Percentiles rank a stretch among this genome's conserved stretches.
Evolutionary conservation across 2,329 filamentous ascomycete species (phyloP).

Genomic region (Kalaharituber pfeilii): DNA sequence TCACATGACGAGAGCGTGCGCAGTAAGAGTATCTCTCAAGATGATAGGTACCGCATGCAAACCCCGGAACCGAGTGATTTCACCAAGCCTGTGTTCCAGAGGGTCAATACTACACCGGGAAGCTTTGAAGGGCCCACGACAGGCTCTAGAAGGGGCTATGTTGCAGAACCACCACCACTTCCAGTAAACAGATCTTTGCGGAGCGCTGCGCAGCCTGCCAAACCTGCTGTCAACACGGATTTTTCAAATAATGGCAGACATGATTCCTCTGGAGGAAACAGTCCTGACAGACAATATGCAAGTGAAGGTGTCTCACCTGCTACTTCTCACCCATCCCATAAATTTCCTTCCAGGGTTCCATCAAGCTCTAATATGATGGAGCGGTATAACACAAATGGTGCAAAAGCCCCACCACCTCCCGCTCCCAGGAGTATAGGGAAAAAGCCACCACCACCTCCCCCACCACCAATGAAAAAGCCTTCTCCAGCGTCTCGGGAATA

Average conservation of each 20-base stretch:
- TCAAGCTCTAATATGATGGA: slow-evolving; percentile 17
- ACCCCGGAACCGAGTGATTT: not conserved
- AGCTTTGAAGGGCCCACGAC: not conserved
- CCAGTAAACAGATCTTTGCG: not conserved
- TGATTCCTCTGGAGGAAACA: slow-evolving; percentile 17
- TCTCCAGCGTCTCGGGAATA: slow-evolving; percentile 3
- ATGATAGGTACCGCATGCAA: not conserved
- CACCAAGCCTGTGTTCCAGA: not conserved
- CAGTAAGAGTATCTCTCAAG: not conserved
- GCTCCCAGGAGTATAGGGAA: slow-evolving; percentile 14
- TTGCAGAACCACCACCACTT: slow-evolving; percentile 1
- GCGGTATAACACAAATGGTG: slow-evolving; percentile 27
- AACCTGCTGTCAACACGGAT: not conserved
- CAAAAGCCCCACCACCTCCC: slow-evolving; percentile 18
- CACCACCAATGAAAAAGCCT: slow-evolving; percentile 18
- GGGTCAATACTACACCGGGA: not conserved
- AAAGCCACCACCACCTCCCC: slow-evolving; percentile 21
- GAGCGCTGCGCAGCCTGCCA: not conserved
- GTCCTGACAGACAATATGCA: slow-evolving; percentile 15
- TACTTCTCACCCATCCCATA: slow-evolving; percentile 11
- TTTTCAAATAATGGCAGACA: not conserved
- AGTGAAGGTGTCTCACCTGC: slow-evolving; percentile 16
- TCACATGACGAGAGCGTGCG: not conserved
- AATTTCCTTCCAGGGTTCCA: slow-evolving; percentile 22
- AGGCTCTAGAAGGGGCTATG: not conserved